phyloP scores from a whole-genome alignment of 768 basidiomycete genomes.

The Leccinellum rugosiceps region DNA sequence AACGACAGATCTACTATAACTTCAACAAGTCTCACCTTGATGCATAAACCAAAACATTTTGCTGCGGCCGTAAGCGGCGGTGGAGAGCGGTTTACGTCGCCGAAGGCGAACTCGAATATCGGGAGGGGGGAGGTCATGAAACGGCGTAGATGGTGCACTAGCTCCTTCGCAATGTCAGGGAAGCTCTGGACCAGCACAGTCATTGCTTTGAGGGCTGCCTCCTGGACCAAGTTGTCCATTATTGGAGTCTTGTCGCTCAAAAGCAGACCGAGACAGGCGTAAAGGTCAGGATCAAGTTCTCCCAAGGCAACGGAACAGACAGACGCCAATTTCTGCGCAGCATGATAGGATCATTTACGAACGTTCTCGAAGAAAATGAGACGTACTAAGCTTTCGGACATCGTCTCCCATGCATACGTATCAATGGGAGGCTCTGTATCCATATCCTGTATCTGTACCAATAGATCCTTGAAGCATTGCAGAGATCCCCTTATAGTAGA shows the following conservation, averaged over 20 bases:
- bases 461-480: constrained; percentile 74
- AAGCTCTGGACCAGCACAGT: constrained; percentile 87
- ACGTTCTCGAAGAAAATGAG: not conserved
- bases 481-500: constrained; percentile 57
- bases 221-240: constrained; percentile 80
- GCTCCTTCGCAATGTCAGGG: constrained; percentile 67
- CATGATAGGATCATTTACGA: not conserved
- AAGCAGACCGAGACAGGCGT: constrained; percentile 65
- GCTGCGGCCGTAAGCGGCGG: constrained; percentile 83
- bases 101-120: constrained; percentile 85
- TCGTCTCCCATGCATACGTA: constrained; percentile 90
- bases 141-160: constrained; percentile 77
- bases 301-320: constrained; percentile 73
- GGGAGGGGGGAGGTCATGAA: constrained; percentile 87
- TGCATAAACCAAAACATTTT: constrained; percentile 85
- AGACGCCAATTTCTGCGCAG: constrained; percentile 73
- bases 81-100: constrained; percentile 66
- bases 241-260: constrained; percentile 81
- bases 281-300: constrained; percentile 65
- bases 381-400: constrained; percentile 83
- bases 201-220: constrained; percentile 84
- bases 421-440: constrained; percentile 75
- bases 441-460: constrained; percentile 79
- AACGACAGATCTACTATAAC: not conserved
- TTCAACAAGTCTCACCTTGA: constrained; percentile 51